Conservation (phyloP, 805 yeast genomes). For the Yarrowia sp. region DNA sequence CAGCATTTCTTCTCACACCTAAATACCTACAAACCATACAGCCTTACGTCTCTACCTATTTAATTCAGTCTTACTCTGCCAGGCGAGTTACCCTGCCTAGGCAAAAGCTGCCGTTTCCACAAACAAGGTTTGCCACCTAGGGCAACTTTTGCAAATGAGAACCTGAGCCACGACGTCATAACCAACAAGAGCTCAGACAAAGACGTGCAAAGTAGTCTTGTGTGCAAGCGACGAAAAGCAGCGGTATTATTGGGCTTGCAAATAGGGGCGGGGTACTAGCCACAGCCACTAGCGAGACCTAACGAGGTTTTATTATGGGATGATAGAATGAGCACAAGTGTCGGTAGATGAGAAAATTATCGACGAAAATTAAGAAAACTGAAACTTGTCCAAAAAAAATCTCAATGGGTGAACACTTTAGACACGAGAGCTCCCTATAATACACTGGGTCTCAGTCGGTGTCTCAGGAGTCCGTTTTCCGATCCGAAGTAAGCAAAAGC, state of each 20-base stretch:
- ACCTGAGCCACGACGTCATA: conserved; percentile 3
- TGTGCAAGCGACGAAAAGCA: conserved; percentile 2
- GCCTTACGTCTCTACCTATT: too few species aligned
- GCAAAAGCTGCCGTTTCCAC: neutral
- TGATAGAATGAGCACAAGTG: too few species aligned
- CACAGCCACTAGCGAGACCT: conserved; percentile 8
- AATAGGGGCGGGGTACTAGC: neutral
- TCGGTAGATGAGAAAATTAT: neutral
- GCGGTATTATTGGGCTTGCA: neutral
- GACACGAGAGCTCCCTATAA: too few species aligned
- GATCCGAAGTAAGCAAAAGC: conserved; percentile 1
- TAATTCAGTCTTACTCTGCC: too few species aligned
- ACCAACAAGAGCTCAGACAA: neutral
- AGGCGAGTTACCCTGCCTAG: neutral
- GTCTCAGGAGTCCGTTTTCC: neutral
- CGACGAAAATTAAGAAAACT: too few species aligned
- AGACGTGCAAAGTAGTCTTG: neutral
- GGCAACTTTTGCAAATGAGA: too few species aligned
- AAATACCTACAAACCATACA: too few species aligned
- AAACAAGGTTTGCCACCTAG: neutral
- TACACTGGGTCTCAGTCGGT: too few species aligned
- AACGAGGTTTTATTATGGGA: neutral
- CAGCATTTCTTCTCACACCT: too few species aligned
- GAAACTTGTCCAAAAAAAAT: too few species aligned
- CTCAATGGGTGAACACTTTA: too few species aligned